These are phyloP conservation scores for Rhodosorus marinus DNA, from an alignment of 23 red algal genomes.

Conservation along the genomic window DNA sequence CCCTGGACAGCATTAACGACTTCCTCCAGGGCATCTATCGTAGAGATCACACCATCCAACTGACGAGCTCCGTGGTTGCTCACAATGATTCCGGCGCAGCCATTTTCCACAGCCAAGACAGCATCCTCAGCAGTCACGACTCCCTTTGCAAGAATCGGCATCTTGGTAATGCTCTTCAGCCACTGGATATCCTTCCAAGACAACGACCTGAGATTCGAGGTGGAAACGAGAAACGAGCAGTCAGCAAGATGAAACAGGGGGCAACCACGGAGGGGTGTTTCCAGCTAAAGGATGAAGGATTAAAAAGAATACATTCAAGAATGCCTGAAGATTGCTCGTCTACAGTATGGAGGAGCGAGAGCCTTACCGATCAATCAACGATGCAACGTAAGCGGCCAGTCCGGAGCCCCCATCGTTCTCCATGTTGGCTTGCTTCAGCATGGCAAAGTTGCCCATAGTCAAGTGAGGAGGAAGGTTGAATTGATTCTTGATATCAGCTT, in stretches of 20 bases:
- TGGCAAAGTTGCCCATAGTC: slow-evolving; percentile 50
- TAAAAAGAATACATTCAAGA: no score
- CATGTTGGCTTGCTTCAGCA: neutral
- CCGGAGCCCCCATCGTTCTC: slow-evolving; percentile 6
- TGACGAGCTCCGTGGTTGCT: slow-evolving; percentile 82
- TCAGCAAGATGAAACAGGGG: no score
- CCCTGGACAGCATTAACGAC: slow-evolving; percentile 41
- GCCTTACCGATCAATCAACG: slow-evolving; percentile 33
- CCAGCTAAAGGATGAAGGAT: no score
- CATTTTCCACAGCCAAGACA: slow-evolving; percentile 13
- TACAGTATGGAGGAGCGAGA: no score
- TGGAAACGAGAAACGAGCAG: no score
- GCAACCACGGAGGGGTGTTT: no score
- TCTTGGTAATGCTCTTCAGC: slow-evolving; percentile 16
- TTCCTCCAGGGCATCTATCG: slow-evolving; percentile 25
- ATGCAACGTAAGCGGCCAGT: slow-evolving; percentile 23
- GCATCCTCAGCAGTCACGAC: slow-evolving; percentile 52
- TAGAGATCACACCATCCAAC: slow-evolving; percentile 41
- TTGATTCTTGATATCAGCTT: slow-evolving; percentile 42
- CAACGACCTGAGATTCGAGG: no score
- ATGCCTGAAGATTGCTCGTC: no score
- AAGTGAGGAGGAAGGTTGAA: slow-evolving; percentile 57
- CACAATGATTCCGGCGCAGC: slow-evolving; percentile 45
- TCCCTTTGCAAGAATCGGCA: slow-evolving; percentile 81
- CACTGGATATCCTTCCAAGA: slow-evolving; percentile 26